Evolutionary conservation across 148 eudicot species (phyloP), one percentile per base, ranked within the genome.

Genomic region (Dianthus caryophyllus): DNA sequence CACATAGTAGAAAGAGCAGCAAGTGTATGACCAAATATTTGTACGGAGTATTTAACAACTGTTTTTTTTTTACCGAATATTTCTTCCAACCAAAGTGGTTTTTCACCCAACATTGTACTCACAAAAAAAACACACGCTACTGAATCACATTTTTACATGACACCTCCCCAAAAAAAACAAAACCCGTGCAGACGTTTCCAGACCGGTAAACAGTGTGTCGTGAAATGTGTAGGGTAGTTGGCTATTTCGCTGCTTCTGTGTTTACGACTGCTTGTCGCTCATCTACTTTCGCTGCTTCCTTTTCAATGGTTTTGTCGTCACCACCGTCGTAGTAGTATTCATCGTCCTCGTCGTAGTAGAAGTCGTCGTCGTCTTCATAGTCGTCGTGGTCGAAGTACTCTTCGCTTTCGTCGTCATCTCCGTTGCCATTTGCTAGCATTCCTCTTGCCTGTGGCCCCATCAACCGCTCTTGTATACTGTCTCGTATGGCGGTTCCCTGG

Each of bases 401-500:
- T 68, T 81, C 84, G 29, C 80, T 73, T 58, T 80, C 80, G 17
- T 68, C 78, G 47, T 29, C 73, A 58, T 77, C 78, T 29, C 21
- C 26, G 31, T 46, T 52, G 18, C 81, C 81, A 39, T 81, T 70
- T 22, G 39, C 38, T 31, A 80, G 66, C 44, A 81, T 17, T 17
- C 64, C 80, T 67, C 59, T 61, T 38, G 76, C 27, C 43, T 68
- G 81, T 58, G 74, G 81, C 46, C 81, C 74, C 72, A 53, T 73
- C 48, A 80, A 64, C 50, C 78, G 73, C 66, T 70, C 83, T 58
- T 76, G 80, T 33, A 80, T 68, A 53, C 83, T 65, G 46, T 72
- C 83, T 48, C 75, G 66, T 56, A 80, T 80, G 41, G 83, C 83
- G 5, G 80, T 79, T 65, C 82, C 81, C 81, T 78, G 67, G 44